Base-by-base conservation (phyloP, 2,329 filamentous ascomycete genomes). In the Alternaria hordeiaustralica region DNA sequence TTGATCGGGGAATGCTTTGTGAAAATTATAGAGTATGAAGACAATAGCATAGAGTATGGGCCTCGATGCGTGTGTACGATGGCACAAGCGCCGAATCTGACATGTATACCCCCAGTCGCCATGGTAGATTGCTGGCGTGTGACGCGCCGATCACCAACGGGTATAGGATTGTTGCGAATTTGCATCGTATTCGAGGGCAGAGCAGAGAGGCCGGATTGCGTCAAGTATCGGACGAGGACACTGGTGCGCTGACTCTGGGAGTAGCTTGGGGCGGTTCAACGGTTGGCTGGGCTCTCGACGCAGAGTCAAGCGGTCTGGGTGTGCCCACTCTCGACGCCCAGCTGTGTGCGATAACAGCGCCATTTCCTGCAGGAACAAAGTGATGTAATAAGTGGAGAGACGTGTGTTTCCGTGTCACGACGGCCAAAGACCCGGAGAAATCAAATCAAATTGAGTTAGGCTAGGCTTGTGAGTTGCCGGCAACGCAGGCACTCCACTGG, bases 321-420 rank as follows among this genome's bases (percentile, higher is more conserved):
- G 66, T 61, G 68, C 45, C 65, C 67, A 71, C 62, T 51, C 55
- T 62, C 55, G 41, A 54, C 55, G 49, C 60, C 49, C 60, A 59
- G 55, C 55, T 26, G 26, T 26, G 26, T 41, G 60, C 47, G 46
- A 58, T 51, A 47, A 43, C 47, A 53, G 59, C 26, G 46, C 55
- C 30, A 60, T 30, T 33, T 41, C 43, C 67, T 70, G 71, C 70
- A 70, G 65, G 65, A 67, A 68, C 65, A 61, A 59, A 43, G 68
- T 74, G 72, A 76, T 77, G 75, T 71, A 78, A 77, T 77, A 77
- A 78, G 77, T 78, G 77, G 76, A 77, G 76, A 78, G 74, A 71
- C 68, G 71, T 70, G 67, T 77, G 76, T 74, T 76, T 75, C 71
- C 70, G 70, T 77, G 75, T 71, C 70, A 78, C 75, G 65, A 68